Evolutionary conservation across 805 yeast species (phyloP).

Genomic region (Cyberlindnera mrakii): DNA sequence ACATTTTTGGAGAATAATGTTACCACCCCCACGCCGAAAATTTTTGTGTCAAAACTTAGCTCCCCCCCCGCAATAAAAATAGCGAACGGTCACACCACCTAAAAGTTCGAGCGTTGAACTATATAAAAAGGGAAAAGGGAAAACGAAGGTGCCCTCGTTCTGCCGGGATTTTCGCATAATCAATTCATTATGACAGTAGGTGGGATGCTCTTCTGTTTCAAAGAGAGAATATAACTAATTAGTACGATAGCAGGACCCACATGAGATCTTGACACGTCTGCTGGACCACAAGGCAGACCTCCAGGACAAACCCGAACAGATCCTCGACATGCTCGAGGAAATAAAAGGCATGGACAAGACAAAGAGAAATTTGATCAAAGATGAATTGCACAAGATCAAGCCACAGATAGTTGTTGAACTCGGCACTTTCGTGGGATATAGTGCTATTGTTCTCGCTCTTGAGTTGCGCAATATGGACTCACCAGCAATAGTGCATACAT

Average conservation of each 20-base stretch:
- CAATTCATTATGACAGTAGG: no score
- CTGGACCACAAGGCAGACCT: conserved; percentile 4
- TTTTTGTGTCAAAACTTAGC: no score
- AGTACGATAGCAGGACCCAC: not conserved
- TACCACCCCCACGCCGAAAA: no score
- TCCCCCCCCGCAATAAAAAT: no score
- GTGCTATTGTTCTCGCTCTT: conserved; percentile 13
- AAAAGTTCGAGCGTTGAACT: no score
- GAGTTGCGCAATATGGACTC: conserved; percentile 8
- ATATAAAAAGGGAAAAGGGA: no score
- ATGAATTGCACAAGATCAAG: conserved; percentile 2
- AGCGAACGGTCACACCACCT: no score
- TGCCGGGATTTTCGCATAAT: no score
- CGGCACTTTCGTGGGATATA: conserved; percentile 18
- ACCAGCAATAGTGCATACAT: conserved; percentile 13
- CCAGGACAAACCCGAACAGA: conserved; percentile 12
- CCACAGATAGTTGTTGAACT: conserved; percentile 19
- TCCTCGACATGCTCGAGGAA: conserved; percentile 12
- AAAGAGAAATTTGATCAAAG: conserved; percentile 3
- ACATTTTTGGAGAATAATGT: no score
- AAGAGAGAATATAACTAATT: not conserved
- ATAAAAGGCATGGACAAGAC: conserved; percentile 5
- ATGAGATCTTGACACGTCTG: conserved; percentile 5
- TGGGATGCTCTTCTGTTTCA: no score
- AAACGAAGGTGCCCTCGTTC: no score